Percentiles rank a stretch among this genome's conserved stretches.
These are phyloP conservation scores for Pisolithus microcarpus DNA, from an alignment of 768 basidiomycete species.

Conservation along the genomic window DNA sequence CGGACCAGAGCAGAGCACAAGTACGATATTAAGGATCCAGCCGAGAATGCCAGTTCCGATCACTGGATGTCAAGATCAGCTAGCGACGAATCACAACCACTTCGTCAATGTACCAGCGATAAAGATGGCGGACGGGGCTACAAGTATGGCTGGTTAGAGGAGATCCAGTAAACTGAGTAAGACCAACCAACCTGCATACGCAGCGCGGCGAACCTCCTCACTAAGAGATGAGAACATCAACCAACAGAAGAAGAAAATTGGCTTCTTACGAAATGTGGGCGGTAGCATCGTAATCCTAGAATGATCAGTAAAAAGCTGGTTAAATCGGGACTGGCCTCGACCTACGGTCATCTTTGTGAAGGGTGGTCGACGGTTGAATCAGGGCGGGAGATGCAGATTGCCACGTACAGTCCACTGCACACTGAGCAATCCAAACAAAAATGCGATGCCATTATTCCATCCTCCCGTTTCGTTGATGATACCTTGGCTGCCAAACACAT, in stretches of 20 bases:
- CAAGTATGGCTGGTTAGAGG: not conserved
- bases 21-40: constrained; percentile 82
- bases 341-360: constrained; percentile 50
- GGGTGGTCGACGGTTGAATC: not conserved
- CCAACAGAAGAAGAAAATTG: not conserved
- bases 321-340: not conserved
- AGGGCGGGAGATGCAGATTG: not conserved
- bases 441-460: constrained; percentile 72
- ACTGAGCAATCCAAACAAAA: constrained; percentile 76
- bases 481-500: constrained; percentile 74
- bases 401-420: constrained; percentile 79
- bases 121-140: constrained; percentile 55
- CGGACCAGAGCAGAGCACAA: constrained; percentile 78
- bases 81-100: not conserved
- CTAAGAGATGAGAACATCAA: constrained; percentile 26
- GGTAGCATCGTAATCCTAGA: constrained; percentile 73
- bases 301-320: not conserved
- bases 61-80: constrained; percentile 31
- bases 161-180: constrained; percentile 18
- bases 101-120: constrained; percentile 34
- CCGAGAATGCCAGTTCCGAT: constrained; percentile 72
- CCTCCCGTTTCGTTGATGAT: constrained; percentile 75
- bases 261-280: constrained; percentile 69
- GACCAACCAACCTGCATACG: constrained; percentile 62
- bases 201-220: constrained; percentile 75